A percentile compares a stretch with the other conserved stretches of the same genome.
Evolutionary conservation across 2,329 filamentous ascomycete genomes (phyloP).

Genomic region (Oidium heveae): DNA sequence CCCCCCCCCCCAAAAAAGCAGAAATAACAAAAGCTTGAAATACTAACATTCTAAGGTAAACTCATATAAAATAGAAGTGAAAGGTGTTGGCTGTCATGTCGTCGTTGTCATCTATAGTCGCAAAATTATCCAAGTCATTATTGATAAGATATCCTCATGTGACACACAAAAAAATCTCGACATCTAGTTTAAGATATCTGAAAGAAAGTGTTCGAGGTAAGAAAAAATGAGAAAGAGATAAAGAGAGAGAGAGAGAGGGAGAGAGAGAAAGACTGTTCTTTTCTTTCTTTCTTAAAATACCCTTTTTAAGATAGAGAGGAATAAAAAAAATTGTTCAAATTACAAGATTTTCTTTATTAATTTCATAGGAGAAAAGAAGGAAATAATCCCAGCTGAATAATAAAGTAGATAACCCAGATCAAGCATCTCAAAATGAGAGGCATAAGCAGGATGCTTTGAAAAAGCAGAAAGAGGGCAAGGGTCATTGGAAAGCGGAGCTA

Average conservation of each 20-base stretch:
- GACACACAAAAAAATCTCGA: conserved; percentile 5
- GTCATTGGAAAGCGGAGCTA: conserved; percentile 53
- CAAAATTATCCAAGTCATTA: background rate
- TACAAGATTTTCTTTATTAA: too few relatives aligned
- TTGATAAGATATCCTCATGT: conserved; percentile 3
- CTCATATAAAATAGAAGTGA: background rate
- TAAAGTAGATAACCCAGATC: conserved; percentile 7
- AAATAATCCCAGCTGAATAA: background rate
- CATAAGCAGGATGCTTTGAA: conserved; percentile 34
- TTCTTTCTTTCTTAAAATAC: too few relatives aligned
- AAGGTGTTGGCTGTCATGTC: background rate
- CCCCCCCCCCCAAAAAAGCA: too few relatives aligned
- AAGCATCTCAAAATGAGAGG: conserved; percentile 22
- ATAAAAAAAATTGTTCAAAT: too few relatives aligned
- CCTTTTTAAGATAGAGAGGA: too few relatives aligned
- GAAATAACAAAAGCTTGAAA: too few relatives aligned
- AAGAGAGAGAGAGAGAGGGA: too few relatives aligned
- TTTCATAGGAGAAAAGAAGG: too few relatives aligned
- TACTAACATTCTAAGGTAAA: background rate
- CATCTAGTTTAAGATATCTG: conserved; percentile 5
- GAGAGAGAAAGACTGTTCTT: too few relatives aligned
- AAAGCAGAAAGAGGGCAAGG: conserved; percentile 45
- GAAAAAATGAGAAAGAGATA: too few relatives aligned
- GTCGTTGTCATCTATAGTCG: background rate
- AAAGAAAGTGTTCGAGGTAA: conserved; percentile 13